A percentile compares a stretch with the other conserved stretches of the same genome.
phyloP scores from a whole-genome alignment of 345 rosid genomes.

The Gossypium herbaceum region DNA sequence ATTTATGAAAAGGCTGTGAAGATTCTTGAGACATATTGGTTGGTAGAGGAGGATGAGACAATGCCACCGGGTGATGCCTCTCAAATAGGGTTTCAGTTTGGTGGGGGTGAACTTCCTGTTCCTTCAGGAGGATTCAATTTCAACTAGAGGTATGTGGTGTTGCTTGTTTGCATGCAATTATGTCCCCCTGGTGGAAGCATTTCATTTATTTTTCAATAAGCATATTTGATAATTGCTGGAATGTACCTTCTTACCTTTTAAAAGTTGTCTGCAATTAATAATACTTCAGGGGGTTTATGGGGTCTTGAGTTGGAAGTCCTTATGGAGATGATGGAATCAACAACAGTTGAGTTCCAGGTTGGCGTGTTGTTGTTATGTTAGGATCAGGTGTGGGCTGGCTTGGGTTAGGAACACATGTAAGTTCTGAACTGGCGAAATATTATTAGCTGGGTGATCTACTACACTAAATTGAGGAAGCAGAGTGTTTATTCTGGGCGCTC shows the following conservation, averaged over 20 bases:
- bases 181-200: no score
- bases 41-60: slow-evolving; percentile 39
- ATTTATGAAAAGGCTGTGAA: slow-evolving; percentile 33
- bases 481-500: slow-evolving; percentile 6
- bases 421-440: slow-evolving; percentile 2
- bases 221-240: not conserved
- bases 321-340: slow-evolving; percentile 15
- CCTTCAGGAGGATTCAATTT: slow-evolving; percentile 70
- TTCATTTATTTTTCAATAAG: no score
- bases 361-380: slow-evolving; percentile 18
- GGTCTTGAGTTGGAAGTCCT: slow-evolving; percentile 8
- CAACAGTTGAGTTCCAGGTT: slow-evolving; percentile 25
- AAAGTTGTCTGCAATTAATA: not conserved
- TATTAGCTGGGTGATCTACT: slow-evolving; percentile 19
- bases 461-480: slow-evolving; percentile 19
- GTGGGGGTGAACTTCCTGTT: slow-evolving; percentile 44
- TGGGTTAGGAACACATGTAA: not conserved
- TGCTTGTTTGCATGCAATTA: not conserved
- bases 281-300: slow-evolving; percentile 22
- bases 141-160: slow-evolving; percentile 40
- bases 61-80: slow-evolving; percentile 49
- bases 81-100: slow-evolving; percentile 47
- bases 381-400: slow-evolving; percentile 27
- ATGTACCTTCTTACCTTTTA: not conserved
- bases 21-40: slow-evolving; percentile 61